Percentiles rank a stretch among this genome's conserved stretches.
Conservation (phyloP, 108 stramenopile genomes). For the Ochromonas danica region DNA sequence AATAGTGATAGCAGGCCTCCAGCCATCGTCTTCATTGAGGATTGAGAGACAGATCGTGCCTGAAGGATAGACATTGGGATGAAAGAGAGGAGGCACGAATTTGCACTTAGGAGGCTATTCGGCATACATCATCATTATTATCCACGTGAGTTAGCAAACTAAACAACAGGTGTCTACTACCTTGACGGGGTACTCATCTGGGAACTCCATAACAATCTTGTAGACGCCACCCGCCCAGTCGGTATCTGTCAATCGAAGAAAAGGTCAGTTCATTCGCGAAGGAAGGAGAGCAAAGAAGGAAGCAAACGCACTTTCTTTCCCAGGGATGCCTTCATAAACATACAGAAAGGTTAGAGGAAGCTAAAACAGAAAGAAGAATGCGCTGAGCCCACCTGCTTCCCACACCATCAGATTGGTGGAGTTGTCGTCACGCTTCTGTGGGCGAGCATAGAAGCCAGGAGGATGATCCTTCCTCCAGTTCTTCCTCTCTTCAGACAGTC, state of each 20-base stretch:
- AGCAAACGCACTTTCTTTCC: not conserved
- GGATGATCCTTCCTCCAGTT: constrained; percentile 88
- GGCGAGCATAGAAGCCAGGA: constrained; percentile 91
- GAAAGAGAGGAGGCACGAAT: constrained; percentile 79
- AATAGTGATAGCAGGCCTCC: constrained; percentile 96
- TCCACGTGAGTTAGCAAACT: not conserved
- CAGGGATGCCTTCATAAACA: too few relatives aligned
- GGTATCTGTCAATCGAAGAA: constrained; percentile 60
- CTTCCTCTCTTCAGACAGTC: constrained; percentile 82
- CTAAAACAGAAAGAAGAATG: constrained; percentile 34
- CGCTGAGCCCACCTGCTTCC: constrained; percentile 92
- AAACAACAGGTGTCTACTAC: not conserved
- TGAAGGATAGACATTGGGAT: constrained; percentile 69
- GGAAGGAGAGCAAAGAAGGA: too few relatives aligned
- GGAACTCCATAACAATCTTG: constrained; percentile 83
- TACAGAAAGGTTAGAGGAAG: not conserved
- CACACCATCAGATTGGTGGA: constrained; percentile 88
- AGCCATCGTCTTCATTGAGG: constrained; percentile 96
- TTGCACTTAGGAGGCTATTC: constrained; percentile 88
- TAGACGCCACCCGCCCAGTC: constrained; percentile 96
- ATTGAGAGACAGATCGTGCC: constrained; percentile 98
- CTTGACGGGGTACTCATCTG: constrained; percentile 95
- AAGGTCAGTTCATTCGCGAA: not conserved
- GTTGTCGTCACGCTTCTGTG: constrained; percentile 75
- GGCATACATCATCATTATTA: too few relatives aligned